Evolutionary conservation across 169 alveolate species (phyloP), one percentile per base, ranked within the genome.

Genomic region (Miamiensis avidus): DNA sequence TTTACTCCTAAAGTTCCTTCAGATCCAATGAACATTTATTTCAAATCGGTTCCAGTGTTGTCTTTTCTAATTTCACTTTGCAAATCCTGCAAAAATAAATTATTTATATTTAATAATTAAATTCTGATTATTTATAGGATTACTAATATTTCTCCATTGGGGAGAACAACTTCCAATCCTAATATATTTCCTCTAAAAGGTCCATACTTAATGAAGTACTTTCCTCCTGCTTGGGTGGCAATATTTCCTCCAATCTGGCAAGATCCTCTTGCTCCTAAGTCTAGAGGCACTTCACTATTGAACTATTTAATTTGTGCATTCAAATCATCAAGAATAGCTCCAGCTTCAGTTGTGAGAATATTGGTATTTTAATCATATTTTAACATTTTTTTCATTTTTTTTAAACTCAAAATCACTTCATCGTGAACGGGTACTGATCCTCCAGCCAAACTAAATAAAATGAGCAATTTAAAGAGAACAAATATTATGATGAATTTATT

Each of bases 1-100:
- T n/a, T n/a, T n/a, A n/a, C n/a, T n/a, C 98, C 98, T 64, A 96
- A 82, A 25, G 95, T 94, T 31, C 98, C 98, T 85, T 96, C 98
- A 28, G 96, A 84, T 72, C 98, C 98, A 65, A 96, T 93, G 65
- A 96, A 95, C 28, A 96, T 65, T 72, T 96, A 95, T 84, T 95
- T 94, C 74, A 94, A 79, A 75, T 95, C 95, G 34, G 83, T 85
- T n/a, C 94, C 97, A 25, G 97, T 94, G 83, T 94, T 94, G 75
- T 95, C 97, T 89, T 95, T 95, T 74, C 95, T 86, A 29, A 89
- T 83, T 11, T 84, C 75, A 1, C 89, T 89, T 82, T 90, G 74
- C 31, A 88, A 75, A 64, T 89, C 88, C 25, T 95, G 84, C 0
- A 94, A n/a, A n/a, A n/a, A n/a, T n/a, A n/a, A n/a, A n/a, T n/a